Base-by-base conservation (phyloP, 2,329 filamentous ascomycete genomes). In the Fusarium secorum region DNA sequence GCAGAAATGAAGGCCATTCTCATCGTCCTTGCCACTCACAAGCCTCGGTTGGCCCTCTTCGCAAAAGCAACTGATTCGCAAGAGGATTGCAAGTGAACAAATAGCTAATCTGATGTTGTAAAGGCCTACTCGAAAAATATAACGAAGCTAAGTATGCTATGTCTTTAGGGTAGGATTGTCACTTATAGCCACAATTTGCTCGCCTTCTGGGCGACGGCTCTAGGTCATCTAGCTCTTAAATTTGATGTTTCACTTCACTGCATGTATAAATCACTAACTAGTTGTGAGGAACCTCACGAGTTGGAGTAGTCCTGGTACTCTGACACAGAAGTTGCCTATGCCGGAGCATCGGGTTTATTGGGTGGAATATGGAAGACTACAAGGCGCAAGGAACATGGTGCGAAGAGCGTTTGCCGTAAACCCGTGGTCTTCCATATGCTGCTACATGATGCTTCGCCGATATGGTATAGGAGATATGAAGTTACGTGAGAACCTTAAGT, bases 161-260 rank as follows among this genome's bases (percentile, higher is more conserved):
- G 20, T 35, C 30, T 55, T n/a, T 55, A 55, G 53, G 53, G 53
- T 55, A 55, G 39, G 20, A 6, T n/a, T 5, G 38, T 30, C 36
- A 33, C 15, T 32, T 41, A 17, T 6, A 28, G 14, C 14, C 18
- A 48, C 7, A 18, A n/a, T 11, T 26, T 6, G 38, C 8, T 24
- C n/a, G 10, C 11, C 14, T 38, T 15, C 18, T 45, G 24, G 4
- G 18, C 7, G 13, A 45, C 18, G 18, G 42, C 4, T 26, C 24
- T 28, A 20, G 20, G 18, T 20, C 18, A 9, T n/a, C 24, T 28
- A n/a, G 18, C 42, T 24, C 38, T 44, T 9, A 14, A 14, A 28
- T 28, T 26, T 11, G 24, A 45, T 14, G 18, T 4, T 15, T 18
- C 28, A 14, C 24, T 45, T 39, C 28, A 15, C 42, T 20, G 5